Evolutionary conservation across 805 yeast species (phyloP).

Genomic region (Ogataea naganishii): DNA sequence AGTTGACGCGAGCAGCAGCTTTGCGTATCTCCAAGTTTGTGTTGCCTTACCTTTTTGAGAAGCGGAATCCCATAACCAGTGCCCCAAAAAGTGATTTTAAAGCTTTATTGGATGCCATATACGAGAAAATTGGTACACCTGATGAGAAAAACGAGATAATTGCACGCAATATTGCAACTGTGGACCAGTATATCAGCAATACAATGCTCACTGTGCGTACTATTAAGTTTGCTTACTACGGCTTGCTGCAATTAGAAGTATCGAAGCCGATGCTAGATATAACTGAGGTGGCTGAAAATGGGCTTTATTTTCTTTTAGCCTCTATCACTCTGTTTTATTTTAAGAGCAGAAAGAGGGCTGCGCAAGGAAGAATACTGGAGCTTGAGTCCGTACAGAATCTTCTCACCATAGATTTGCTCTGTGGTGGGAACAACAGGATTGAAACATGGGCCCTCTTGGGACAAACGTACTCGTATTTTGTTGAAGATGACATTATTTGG

Average conservation of each 20-base stretch:
- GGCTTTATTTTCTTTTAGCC: constrained; percentile 65
- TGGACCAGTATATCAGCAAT: constrained; percentile 40
- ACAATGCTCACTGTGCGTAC: constrained; percentile 33
- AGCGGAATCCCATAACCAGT: constrained; percentile 49
- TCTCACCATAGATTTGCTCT: constrained; percentile 57
- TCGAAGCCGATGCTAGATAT: constrained; percentile 22
- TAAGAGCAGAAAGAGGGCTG: constrained; percentile 60
- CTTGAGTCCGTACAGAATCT: constrained; percentile 63
- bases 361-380: constrained; percentile 78
- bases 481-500: constrained; percentile 90
- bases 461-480: constrained; percentile 66
- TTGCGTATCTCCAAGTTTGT: constrained; percentile 32
- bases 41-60: constrained; percentile 44
- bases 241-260: constrained; percentile 27
- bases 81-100: constrained; percentile 67
- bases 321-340: constrained; percentile 60
- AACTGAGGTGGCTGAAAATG: constrained; percentile 34
- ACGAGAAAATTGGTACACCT: constrained; percentile 66
- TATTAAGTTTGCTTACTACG: constrained; percentile 44
- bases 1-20: constrained; percentile 12
- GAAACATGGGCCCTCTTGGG: constrained; percentile 88
- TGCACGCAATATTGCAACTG: constrained; percentile 32
- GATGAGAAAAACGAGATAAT: constrained; percentile 31
- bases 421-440: constrained; percentile 55
- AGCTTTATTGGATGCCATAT: constrained; percentile 58